Evolutionary conservation across 73 alveolate species (phyloP), one percentile per base, ranked within the genome.

Genomic region (Uronychia setigera): DNA sequence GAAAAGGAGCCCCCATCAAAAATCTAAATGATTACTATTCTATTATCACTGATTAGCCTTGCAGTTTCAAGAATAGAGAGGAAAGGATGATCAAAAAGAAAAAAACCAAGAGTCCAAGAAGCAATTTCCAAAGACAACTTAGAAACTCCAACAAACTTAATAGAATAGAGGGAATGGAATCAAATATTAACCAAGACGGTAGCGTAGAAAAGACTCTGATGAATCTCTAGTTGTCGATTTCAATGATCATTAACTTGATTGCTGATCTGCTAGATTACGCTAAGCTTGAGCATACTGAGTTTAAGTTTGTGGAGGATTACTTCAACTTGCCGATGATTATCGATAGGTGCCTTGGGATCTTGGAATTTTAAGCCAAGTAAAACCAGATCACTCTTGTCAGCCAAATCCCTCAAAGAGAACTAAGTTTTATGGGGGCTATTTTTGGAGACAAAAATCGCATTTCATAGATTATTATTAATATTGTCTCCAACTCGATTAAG

Each of bases 211-310:
- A 34, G 28, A 33, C 33, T 11, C 80, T 87, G 1, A 80, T 75
- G 79, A 87, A 74, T 29, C 32, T 86, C 26, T 25, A 58, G 80
- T 77, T 60, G 29, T 46, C 79, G 0, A 58, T 80, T 1, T 31
- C 88, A 1, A 35, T 87, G 88, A 76, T 87, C 26, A 60, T 80
- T 30, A 87, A 87, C 58, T 76, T 87, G 34, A 81, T 87, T 26
- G 57, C 77, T 33, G 93, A 87, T 30, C 78, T 87, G 76, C 80
- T 87, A 33, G 93, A 87, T 30, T 60, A 79, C 35, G 93, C 89
- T 0, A 87, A 87, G 60, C 29, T 87, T 11, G 89, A 87, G 58
- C 77, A 87, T 33, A 33, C 80, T 9, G 26, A 32, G 27, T 60
- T 87, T 1, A 80, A 28, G 29, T 34, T 87, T 5, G 60, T 60